Conservation (phyloP, 108 stramenopile species). For the Nannochloropsis granulata region DNA sequence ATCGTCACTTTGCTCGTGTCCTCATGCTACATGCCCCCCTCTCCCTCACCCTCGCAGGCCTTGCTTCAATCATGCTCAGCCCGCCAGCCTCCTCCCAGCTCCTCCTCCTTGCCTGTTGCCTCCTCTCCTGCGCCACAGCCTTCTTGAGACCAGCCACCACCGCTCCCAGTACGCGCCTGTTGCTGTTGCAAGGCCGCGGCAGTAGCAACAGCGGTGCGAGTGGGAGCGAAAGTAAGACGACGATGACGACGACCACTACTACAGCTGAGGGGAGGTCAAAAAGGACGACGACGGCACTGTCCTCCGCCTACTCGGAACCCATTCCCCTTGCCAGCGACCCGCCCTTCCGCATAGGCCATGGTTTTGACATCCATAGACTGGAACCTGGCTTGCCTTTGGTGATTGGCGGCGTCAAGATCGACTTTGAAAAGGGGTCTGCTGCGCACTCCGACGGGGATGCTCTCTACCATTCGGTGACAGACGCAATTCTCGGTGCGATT, state of each 20-base stretch:
- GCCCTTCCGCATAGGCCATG: conserved; percentile 68
- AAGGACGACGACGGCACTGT: neutral
- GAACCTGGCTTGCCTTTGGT: conserved; percentile 74
- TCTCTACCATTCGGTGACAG: conserved; percentile 78
- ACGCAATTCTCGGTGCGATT: conserved; percentile 68
- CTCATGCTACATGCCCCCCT: too few relatives aligned
- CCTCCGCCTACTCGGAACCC: neutral
- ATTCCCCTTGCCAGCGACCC: conserved; percentile 1
- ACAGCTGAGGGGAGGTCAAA: neutral
- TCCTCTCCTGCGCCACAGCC: neutral
- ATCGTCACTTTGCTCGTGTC: too few relatives aligned
- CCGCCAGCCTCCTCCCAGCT: too few relatives aligned
- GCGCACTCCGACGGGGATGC: conserved; percentile 92
- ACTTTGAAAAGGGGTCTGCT: conserved; percentile 49
- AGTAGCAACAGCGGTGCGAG: neutral
- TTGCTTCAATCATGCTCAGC: too few relatives aligned
- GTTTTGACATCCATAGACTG: conserved; percentile 91
- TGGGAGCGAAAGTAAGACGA: too few relatives aligned
- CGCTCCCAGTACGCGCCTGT: neutral
- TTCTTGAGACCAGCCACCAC: neutral
- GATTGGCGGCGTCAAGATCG: conserved; percentile 62
- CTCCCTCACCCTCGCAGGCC: too few relatives aligned
- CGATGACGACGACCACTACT: neutral
- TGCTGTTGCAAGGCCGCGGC: neutral
- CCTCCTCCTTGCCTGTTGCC: neutral